Percentiles rank a stretch among this genome's conserved stretches.
These are phyloP conservation scores for Monosporascus sp. DNA, from an alignment of 2,329 filamentous ascomycete species.

Conservation along the genomic window DNA sequence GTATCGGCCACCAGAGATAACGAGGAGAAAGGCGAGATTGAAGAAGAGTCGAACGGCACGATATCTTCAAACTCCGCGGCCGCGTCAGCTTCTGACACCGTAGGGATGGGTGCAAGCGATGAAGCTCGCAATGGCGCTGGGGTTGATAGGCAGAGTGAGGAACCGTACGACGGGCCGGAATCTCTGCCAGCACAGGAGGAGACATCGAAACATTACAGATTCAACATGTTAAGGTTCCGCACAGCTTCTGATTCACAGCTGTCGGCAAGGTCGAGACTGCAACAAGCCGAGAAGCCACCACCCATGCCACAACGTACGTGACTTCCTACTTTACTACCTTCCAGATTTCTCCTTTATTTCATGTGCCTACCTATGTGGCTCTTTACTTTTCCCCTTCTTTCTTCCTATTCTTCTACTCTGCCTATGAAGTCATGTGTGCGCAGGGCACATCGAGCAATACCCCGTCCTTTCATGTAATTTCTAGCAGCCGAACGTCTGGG, in stretches of 20 bases:
- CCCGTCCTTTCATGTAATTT: too few species aligned
- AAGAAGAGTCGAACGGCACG: neutral
- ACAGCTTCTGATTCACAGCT: conserved; percentile 92
- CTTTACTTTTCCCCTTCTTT: neutral
- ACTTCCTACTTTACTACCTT: neutral
- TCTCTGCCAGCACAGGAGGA: conserved; percentile 51
- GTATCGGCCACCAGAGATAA: neutral
- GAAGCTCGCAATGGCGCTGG: conserved; percentile 9
- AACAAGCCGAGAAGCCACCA: conserved; percentile 49
- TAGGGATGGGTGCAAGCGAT: conserved; percentile 1
- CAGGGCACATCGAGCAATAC: too few species aligned
- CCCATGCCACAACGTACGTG: conserved; percentile 54
- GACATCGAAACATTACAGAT: conserved; percentile 52
- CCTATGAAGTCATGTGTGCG: too few species aligned
- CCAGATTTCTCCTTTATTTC: neutral
- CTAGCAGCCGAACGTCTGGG: neutral
- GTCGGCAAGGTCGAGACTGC: conserved; percentile 67
- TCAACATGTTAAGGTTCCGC: conserved; percentile 74
- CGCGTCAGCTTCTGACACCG: conserved; percentile 4
- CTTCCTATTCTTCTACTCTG: conserved; percentile 3
- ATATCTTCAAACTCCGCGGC: neutral
- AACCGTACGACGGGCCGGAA: conserved; percentile 33
- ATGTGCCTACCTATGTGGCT: neutral
- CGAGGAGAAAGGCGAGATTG: neutral
- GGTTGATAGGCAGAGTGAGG: conserved; percentile 18